Percentiles rank a stretch among this genome's conserved stretches.
phyloP scores from a whole-genome alignment of 306 rosid genomes.

The Citrullus mucosospermus region DNA sequence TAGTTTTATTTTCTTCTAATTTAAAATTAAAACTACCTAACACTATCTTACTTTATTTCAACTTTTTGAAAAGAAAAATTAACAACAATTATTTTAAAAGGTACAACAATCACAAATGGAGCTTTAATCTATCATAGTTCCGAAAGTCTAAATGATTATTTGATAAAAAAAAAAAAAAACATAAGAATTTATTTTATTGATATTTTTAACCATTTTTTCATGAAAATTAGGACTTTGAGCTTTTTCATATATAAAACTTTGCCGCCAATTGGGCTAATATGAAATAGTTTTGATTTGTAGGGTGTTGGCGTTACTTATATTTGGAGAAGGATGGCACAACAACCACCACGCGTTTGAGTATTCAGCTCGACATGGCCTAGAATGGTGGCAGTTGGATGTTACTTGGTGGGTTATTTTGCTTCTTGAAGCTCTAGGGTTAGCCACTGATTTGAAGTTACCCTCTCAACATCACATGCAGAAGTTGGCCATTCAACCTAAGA shows the following conservation, averaged over 20 bases:
- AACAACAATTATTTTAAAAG: too few relatives aligned
- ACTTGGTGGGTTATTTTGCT: conserved; percentile 43
- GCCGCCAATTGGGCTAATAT: too few relatives aligned
- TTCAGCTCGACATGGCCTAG: conserved; percentile 56
- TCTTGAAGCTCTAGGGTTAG: conserved; percentile 39
- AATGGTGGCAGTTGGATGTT: conserved; percentile 68
- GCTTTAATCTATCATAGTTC: too few relatives aligned
- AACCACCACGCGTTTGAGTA: conserved; percentile 68
- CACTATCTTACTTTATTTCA: too few relatives aligned
- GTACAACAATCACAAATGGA: too few relatives aligned
- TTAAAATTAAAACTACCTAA: too few relatives aligned
- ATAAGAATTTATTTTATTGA: too few relatives aligned
- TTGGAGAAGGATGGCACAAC: conserved; percentile 79
- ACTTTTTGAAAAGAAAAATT: too few relatives aligned
- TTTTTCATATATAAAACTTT: not conserved
- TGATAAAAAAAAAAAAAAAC: too few relatives aligned
- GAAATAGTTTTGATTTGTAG: not conserved
- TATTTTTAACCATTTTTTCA: too few relatives aligned
- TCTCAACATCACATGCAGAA: conserved; percentile 26
- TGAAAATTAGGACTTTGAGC: not conserved
- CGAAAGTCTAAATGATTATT: too few relatives aligned
- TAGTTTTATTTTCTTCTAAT: too few relatives aligned
- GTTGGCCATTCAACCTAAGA: not conserved
- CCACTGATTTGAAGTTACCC: conserved; percentile 44
- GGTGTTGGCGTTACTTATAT: conserved; percentile 47